A percentile compares a stretch with the other conserved stretches of the same genome.
These are phyloP conservation scores for Penicillium egyptiacum DNA, from an alignment of 495 filamentous ascomycete genomes.

Conservation along the genomic window DNA sequence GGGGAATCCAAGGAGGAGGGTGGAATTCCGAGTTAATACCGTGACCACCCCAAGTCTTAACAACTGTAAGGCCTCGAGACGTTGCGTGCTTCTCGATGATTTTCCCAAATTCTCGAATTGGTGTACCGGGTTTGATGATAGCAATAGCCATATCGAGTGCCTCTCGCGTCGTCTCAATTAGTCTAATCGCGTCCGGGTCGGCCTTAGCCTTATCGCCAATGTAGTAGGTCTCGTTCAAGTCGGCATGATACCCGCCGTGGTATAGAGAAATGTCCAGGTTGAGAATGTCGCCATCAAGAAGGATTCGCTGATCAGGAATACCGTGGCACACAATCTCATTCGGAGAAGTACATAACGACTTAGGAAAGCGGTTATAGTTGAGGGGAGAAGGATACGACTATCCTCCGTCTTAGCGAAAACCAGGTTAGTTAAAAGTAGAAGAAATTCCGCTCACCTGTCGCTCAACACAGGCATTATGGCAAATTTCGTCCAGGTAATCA, in stretches of 20 bases:
- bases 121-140: conserved; percentile 64
- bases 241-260: conserved; percentile 69
- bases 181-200: conserved; percentile 63
- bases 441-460: conserved; percentile 58
- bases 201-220: conserved; percentile 64
- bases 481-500: conserved; percentile 78
- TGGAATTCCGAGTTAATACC: conserved; percentile 71
- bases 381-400: conserved; percentile 81
- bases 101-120: conserved; percentile 67
- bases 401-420: conserved; percentile 8
- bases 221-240: conserved; percentile 75
- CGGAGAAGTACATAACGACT: conserved; percentile 77
- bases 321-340: conserved; percentile 84
- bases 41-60: conserved; percentile 69
- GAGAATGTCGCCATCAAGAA: conserved; percentile 70
- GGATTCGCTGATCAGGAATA: conserved; percentile 63
- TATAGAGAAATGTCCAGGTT: conserved; percentile 72
- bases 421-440: not conserved
- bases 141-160: conserved; percentile 66
- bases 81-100: conserved; percentile 70
- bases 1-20: conserved; percentile 66
- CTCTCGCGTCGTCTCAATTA: conserved; percentile 65
- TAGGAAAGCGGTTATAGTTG: conserved; percentile 82
- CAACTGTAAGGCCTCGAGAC: conserved; percentile 58
- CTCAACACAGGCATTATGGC: conserved; percentile 79